Conservation (phyloP, 2,329 filamentous ascomycete species). For the Alternaria conjuncta region DNA sequence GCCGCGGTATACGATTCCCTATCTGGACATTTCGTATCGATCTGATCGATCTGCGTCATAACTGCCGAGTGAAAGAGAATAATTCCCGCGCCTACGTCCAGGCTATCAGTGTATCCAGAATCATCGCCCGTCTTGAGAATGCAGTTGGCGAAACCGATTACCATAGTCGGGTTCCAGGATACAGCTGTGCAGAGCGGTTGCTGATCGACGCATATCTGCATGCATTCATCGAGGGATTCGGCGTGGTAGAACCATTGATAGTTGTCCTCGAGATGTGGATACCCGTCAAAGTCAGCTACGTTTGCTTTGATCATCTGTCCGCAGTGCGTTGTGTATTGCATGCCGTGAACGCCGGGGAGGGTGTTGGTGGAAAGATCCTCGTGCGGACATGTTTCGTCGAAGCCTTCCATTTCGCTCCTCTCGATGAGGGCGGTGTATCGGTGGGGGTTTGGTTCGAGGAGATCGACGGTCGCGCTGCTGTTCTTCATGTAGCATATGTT, state of each 20-base stretch:
- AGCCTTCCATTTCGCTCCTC: conserved; percentile 21
- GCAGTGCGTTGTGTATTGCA: conserved; percentile 40
- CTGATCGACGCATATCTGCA: conserved; percentile 34
- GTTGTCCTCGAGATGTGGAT: conserved; percentile 16
- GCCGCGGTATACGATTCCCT: conserved; percentile 15
- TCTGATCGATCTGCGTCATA: conserved; percentile 30
- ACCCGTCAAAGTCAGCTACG: conserved; percentile 30
- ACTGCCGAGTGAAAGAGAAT: conserved; percentile 31
- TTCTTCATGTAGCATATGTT: conserved; percentile 39
- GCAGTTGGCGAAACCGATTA: conserved; percentile 45
- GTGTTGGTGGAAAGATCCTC: conserved; percentile 29
- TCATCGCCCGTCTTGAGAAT: conserved; percentile 33
- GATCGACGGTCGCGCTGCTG: conserved; percentile 22
- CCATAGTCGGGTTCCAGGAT: conserved; percentile 34
- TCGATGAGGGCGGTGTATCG: conserved; percentile 32
- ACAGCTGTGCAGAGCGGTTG: conserved; percentile 40
- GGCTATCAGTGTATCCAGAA: conserved; percentile 9
- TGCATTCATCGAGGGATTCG: conserved; percentile 33
- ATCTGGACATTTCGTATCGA: conserved; percentile 29
- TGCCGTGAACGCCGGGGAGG: conserved; percentile 26
- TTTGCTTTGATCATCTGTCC: conserved; percentile 28
- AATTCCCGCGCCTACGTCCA: background rate
- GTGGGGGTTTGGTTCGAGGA: conserved; percentile 14
- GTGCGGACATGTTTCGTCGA: conserved; percentile 30
- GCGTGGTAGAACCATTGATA: conserved; percentile 39